These are phyloP conservation scores for Didymella pinodella DNA, from an alignment of 2,329 filamentous ascomycete species.

Conservation along the genomic window DNA sequence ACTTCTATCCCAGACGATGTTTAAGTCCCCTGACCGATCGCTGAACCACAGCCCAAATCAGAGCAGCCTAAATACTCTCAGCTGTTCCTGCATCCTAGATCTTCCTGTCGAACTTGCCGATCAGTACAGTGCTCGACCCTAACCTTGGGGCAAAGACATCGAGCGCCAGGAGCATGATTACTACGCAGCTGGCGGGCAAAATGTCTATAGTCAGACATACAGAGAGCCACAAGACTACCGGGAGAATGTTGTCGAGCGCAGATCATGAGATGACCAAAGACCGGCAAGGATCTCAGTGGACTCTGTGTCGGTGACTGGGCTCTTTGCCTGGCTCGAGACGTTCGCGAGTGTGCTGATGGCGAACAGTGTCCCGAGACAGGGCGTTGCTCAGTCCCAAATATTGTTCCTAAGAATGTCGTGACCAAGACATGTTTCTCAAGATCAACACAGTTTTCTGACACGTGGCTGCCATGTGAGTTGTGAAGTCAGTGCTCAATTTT, in stretches of 20 bases:
- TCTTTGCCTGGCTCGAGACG: neutral
- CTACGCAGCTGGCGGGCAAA: neutral
- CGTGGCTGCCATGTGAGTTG: conserved; percentile 1
- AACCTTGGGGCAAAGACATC: neutral
- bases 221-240: neutral
- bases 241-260: neutral
- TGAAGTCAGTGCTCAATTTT: neutral
- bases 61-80: neutral
- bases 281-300: neutral
- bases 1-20: neutral
- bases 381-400: too few relatives aligned
- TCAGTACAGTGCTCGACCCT: neutral
- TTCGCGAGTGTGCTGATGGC: neutral
- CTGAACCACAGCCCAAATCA: neutral
- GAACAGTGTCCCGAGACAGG: neutral
- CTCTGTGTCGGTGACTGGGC: neutral
- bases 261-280: neutral
- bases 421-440: neutral
- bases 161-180: neutral
- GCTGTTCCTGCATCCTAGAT: neutral
- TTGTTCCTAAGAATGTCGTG: too few relatives aligned
- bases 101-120: neutral
- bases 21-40: neutral
- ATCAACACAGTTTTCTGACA: neutral
- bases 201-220: neutral